Evolutionary conservation across 2,329 filamentous ascomycete genomes (phyloP).

Genomic region (Fusarium graminum): DNA sequence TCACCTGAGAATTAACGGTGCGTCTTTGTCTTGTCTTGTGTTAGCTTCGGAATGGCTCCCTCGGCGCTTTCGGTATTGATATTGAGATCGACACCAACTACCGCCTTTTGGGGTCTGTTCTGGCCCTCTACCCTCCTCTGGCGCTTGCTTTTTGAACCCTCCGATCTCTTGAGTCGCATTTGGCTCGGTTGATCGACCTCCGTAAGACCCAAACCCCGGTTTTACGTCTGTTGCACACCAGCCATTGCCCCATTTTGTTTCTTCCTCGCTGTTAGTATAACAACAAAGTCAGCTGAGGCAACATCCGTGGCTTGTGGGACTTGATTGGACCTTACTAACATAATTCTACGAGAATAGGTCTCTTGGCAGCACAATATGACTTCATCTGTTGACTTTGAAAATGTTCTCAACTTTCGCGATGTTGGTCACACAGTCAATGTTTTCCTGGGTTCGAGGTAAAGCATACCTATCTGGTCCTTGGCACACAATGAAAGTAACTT

Average conservation of each 20-base stretch:
- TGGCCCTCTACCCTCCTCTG: constrained; percentile 16
- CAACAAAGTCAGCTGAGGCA: constrained; percentile 3
- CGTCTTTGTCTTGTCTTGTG: constrained; percentile 21
- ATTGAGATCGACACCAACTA: constrained; percentile 35
- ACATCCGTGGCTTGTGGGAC: constrained; percentile 5
- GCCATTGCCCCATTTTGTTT: constrained; percentile 9
- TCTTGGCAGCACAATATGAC: constrained; percentile 37
- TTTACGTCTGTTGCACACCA: constrained; percentile 22
- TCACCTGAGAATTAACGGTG: constrained; percentile 25
- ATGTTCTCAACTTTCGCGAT: constrained; percentile 80
- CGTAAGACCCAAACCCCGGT: constrained; percentile 28
- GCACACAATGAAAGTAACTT: not conserved
- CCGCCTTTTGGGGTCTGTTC: constrained; percentile 25
- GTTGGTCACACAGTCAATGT: constrained; percentile 76
- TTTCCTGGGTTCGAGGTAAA: constrained; percentile 66
- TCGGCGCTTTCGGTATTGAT: constrained; percentile 35
- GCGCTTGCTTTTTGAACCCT: constrained; percentile 25
- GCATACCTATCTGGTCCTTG: too few species aligned
- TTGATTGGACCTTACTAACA: not conserved
- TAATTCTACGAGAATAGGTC: not conserved
- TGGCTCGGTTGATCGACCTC: constrained; percentile 35
- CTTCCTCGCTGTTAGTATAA: constrained; percentile 10
- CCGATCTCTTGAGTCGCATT: constrained; percentile 32
- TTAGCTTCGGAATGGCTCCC: constrained; percentile 27
- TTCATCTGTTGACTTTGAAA: constrained; percentile 40